Evolutionary conservation across 768 basidiomycete species (phyloP), one percentile per base, ranked within the genome.

Genomic region (Podaxis sp.): DNA sequence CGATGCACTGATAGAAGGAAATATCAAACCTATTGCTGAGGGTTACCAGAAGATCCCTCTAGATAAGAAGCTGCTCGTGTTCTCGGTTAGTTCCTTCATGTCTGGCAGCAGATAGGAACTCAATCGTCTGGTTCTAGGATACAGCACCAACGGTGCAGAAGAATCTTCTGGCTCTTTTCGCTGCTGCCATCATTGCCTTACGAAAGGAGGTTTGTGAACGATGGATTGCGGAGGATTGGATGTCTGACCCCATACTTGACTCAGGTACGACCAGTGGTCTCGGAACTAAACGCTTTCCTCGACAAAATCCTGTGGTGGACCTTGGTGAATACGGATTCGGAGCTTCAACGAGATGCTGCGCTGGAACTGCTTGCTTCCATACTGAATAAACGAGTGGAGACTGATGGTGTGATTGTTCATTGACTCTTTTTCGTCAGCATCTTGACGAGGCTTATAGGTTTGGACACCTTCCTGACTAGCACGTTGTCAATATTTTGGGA

Each of bases 341-440:
- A 77, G 49, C 66, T 82, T 0, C 89, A 91, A 70, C 77, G 78
- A 65, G 79, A 82, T 33, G 81, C 86, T 28, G 83, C 81, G 2
- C 78, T 84, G 68, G 82, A 87, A 41, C 68, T 87, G 2, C 71
- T 93, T 24, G 44, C 61, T 17, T 81, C 88, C 1, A 83, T 88
- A 0, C 75, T 91, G n/a, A 74, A 95, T 28, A 97, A 98, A 72
- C 93, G 95, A 26, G 48, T 20, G 73, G 84, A 87, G 40, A 78
- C 80, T 10, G 81, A 87, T 44, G 87, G 95, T 94, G 53, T 65
- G 82, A 66, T 22, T 22, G 3, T 36, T 57, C 8, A 59, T 17
- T 6, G 5, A 55, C 38, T 60, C 17, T 38, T 53, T 20, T 41
- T 13, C n/a, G 3, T 10, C 26, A 24, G 51, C 17, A 51, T 40